A percentile compares a stretch with the other conserved stretches of the same genome.
Evolutionary conservation across 495 filamentous ascomycete species (phyloP).

Genomic region (Penicillium ochrochloron): DNA sequence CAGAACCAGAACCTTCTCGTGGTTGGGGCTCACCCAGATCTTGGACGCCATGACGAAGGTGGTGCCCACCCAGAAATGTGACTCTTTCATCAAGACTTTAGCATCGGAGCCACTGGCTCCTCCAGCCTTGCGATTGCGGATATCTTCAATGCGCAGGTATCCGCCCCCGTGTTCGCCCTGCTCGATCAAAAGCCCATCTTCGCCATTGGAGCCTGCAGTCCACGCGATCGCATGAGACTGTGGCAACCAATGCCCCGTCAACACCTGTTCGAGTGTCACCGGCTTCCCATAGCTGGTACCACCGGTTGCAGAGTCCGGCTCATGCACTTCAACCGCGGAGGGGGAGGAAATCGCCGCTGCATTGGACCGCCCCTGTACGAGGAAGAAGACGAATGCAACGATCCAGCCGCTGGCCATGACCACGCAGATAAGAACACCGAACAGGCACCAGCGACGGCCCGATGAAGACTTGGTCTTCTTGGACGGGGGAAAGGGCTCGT

Average conservation of each 20-base stretch:
- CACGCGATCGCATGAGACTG: conserved; percentile 76
- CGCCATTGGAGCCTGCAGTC: conserved; percentile 82
- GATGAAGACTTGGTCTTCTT: conserved; percentile 31
- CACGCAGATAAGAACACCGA: conserved; percentile 68
- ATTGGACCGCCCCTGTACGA: conserved; percentile 54
- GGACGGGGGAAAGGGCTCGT: conserved; percentile 36
- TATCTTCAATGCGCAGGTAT: conserved; percentile 86
- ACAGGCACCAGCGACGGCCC: conserved; percentile 61
- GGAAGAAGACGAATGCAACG: conserved; percentile 74
- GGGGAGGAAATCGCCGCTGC: conserved; percentile 28
- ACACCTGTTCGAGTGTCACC: conserved; percentile 80
- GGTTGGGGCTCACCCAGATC: conserved; percentile 78
- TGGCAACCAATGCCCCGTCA: conserved; percentile 72
- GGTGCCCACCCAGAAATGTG: conserved; percentile 61
- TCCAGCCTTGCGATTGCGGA: conserved; percentile 61
- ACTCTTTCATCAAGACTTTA: conserved; percentile 74
- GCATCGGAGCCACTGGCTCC: conserved; percentile 49
- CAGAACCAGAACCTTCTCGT: conserved; percentile 81
- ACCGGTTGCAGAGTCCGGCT: conserved; percentile 70
- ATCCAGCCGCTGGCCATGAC: conserved; percentile 64
- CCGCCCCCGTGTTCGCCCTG: conserved; percentile 60
- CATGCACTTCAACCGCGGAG: conserved; percentile 29
- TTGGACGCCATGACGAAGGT: conserved; percentile 54
- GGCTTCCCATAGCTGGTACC: conserved; percentile 72
- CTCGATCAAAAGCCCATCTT: conserved; percentile 86